Evolutionary conservation across 1,284 basidiomycete genomes (phyloP).

Genomic region (Irpex rosettiformis): DNA sequence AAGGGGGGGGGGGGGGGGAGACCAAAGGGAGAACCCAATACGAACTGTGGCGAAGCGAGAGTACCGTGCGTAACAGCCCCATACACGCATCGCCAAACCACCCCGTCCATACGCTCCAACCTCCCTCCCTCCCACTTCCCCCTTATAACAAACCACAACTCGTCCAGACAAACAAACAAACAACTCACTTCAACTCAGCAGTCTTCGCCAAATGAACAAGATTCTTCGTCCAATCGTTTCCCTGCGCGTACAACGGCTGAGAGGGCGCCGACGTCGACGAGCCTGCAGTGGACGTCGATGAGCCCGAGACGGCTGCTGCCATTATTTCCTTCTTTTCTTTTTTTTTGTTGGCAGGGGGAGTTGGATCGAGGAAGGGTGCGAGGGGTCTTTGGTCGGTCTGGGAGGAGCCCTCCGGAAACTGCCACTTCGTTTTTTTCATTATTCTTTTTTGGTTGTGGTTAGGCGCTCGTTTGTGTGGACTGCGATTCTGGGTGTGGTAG

Average conservation of each 20-base stretch:
- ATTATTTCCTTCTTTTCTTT: conserved; percentile 11
- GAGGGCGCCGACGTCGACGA: conserved; percentile 8
- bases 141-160: not conserved
- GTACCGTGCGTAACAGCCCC: too few species aligned
- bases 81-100: too few species aligned
- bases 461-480: not conserved
- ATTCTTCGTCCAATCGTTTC: conserved; percentile 76
- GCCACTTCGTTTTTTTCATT: conserved; percentile 5
- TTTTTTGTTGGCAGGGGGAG: not conserved
- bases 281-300: conserved; percentile 17
- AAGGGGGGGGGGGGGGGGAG: too few species aligned
- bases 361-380: conserved; percentile 9
- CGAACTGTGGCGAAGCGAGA: too few species aligned
- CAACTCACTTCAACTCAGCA: conserved; percentile 72
- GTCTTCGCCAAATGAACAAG: conserved; percentile 79
- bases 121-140: too few species aligned
- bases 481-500: too few species aligned
- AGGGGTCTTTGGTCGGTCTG: conserved; percentile 13
- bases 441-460: not conserved
- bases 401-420: conserved; percentile 13
- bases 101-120: too few species aligned
- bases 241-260: conserved; percentile 60
- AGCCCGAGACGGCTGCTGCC: conserved; percentile 20
- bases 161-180: not conserved
- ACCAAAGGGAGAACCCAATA: too few species aligned